Base-by-base conservation (phyloP, 768 basidiomycete species). In the Termitomyces sp. region DNA sequence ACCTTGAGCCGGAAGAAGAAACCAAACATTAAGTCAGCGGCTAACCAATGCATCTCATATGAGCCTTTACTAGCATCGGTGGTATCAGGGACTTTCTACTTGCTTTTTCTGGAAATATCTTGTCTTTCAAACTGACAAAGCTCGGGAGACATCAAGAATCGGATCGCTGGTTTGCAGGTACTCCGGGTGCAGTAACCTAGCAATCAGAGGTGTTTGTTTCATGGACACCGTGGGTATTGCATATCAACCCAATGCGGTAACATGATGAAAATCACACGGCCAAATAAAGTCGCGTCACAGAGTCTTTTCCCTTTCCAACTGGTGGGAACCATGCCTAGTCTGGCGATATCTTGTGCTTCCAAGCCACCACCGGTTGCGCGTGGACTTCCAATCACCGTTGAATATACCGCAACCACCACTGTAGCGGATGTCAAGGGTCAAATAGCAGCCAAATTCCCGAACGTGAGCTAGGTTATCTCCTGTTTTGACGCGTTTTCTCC, bases 341-440 rank as follows among this genome's bases (percentile, higher is more conserved):
- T 92, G 24, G 83, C 78, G 2, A 72, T 92, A 41, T 77, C 78
- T 11, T 65, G 82, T 3, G 73, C 76, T 20, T 76, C 80, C 33
- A 80, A 77, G 44, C 72, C 74, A 13, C 73, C 79, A 0, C 44
- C 75, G 5, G 68, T 85, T 50, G 78, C 84, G 16, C 75, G 74
- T 43, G 76, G 76, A 3, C 74, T 87, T 13, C 85, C 86, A 3
- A 63, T 76, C 11, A 73, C 73, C 4, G 58, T 88, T 22, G 74
- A 85, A 3, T 66, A 86, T n/a, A 61, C 66, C 10, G 70, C 77
- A 20, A 72, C 77, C 30, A 76, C 82, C 44, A 91, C 88, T 5
- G 72, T 94, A 49, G 75, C 69, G 6, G 86, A 92, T 58, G 76
- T 94, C 58, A 94, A 94, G 73, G 68, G 66, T 20, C 82, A 82